Evolutionary conservation across 208 protist species (phyloP).

Genomic region (Trypanosoma vivax): DNA sequence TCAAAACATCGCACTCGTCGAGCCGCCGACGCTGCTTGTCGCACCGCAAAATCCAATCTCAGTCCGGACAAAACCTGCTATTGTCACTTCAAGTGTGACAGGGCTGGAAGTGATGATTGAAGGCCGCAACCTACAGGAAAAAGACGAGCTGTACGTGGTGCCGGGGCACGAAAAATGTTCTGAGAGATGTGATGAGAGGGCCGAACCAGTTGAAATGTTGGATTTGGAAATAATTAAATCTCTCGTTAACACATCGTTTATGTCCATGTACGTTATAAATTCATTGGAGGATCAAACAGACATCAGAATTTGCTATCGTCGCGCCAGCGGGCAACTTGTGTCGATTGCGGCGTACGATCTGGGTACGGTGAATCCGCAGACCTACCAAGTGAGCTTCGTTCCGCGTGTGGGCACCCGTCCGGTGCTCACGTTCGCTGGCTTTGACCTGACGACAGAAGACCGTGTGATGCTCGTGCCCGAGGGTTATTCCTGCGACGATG

Average conservation of each 20-base stretch:
- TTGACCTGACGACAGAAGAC: slow-evolving; percentile 40
- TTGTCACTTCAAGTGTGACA: too few species aligned
- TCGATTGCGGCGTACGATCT: slow-evolving; percentile 46
- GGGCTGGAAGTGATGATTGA: too few species aligned
- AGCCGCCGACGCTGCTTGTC: too few species aligned
- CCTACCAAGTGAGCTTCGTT: slow-evolving; percentile 61
- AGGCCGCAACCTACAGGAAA: too few species aligned
- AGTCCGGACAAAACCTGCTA: too few species aligned
- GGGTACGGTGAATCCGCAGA: slow-evolving; percentile 53
- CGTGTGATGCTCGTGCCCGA: slow-evolving; percentile 52
- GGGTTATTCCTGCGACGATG: slow-evolving; percentile 31
- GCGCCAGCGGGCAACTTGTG: slow-evolving; percentile 39
- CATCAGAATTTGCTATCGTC: slow-evolving; percentile 79
- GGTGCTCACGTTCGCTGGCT: slow-evolving; percentile 63
- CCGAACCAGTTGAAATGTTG: too few species aligned
- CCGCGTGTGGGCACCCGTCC: slow-evolving; percentile 76
- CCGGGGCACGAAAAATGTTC: too few species aligned
- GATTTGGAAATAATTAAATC: background rate
- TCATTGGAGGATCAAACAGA: slow-evolving; percentile 31
- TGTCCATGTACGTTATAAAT: slow-evolving; percentile 35
- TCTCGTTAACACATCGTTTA: slow-evolving; percentile 35
- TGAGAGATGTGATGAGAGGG: too few species aligned
- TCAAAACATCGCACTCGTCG: too few species aligned
- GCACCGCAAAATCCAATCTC: too few species aligned
- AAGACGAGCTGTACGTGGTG: too few species aligned